phyloP scores from a whole-genome alignment of 2,329 filamentous ascomycete genomes.

The Sphaerostilbella broomeana region DNA sequence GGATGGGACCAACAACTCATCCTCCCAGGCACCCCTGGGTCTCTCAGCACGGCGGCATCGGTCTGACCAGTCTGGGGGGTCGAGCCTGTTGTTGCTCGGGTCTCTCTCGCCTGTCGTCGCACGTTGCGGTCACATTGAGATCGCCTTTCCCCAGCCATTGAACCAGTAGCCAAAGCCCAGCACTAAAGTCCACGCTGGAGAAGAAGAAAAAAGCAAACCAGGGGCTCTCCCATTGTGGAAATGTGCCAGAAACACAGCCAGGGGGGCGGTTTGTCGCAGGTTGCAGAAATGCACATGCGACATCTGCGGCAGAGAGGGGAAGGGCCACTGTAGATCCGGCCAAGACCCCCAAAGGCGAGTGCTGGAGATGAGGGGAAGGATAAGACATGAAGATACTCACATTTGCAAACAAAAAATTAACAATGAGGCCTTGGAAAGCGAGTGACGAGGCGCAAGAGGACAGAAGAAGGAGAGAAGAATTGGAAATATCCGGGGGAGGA shows the following conservation, averaged over 20 bases:
- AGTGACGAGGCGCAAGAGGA: slow-evolving; percentile 8
- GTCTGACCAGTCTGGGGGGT: no score
- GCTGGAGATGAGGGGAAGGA: background rate
- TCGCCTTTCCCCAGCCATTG: background rate
- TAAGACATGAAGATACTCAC: background rate
- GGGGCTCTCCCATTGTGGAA: no score
- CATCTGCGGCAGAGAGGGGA: background rate
- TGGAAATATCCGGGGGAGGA: background rate
- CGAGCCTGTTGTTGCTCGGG: no score
- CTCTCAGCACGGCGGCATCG: no score
- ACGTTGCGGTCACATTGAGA: no score
- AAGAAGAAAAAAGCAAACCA: background rate
- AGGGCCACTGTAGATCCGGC: background rate
- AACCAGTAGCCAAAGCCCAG: background rate
- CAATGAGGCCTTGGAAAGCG: slow-evolving; percentile 9
- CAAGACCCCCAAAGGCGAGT: background rate
- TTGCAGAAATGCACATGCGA: background rate
- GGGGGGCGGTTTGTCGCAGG: background rate
- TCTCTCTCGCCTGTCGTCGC: no score
- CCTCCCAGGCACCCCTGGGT: no score
- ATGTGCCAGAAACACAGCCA: no score
- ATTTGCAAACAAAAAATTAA: background rate
- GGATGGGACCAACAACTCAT: no score
- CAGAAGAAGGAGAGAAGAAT: background rate
- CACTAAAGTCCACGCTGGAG: background rate